These are phyloP conservation scores for Somion occarium DNA, from an alignment of 1,284 basidiomycete species.

Conservation along the genomic window DNA sequence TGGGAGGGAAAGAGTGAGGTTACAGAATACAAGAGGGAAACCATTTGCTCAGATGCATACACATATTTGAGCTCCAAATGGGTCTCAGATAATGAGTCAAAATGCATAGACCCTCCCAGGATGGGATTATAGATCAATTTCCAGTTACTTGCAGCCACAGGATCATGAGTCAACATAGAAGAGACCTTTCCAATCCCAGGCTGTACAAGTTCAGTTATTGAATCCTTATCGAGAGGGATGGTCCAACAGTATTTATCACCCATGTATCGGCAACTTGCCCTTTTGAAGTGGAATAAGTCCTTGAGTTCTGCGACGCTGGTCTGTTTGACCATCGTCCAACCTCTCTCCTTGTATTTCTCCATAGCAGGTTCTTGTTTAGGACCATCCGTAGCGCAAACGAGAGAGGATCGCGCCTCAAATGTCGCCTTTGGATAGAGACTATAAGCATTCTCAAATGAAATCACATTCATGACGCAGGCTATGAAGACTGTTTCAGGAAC, in stretches of 20 bases:
- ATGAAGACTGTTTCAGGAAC: neutral
- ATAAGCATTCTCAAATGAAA: slow-evolving; percentile 28
- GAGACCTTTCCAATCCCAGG: neutral
- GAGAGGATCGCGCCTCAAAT: slow-evolving; percentile 16
- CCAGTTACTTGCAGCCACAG: neutral
- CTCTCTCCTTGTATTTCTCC: slow-evolving; percentile 4
- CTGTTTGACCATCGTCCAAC: neutral
- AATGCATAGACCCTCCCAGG: neutral
- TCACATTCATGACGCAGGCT: slow-evolving; percentile 43
- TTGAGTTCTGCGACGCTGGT: neutral
- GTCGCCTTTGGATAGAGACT: slow-evolving; percentile 29
- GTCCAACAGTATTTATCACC: neutral
- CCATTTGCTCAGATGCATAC: neutral
- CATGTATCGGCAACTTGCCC: neutral
- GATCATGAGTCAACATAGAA: neutral
- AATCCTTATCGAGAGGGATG: neutral
- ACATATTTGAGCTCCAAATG: neutral
- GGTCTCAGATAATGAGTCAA: neutral
- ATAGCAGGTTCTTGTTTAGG: slow-evolving; percentile 1
- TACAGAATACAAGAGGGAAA: neutral
- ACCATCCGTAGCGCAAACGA: neutral
- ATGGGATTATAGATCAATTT: neutral
- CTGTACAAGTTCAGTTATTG: neutral
- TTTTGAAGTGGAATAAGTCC: neutral
- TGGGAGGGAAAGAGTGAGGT: too few species aligned